Evolutionary conservation across 257 asterid genomes (phyloP).

Genomic region (Verbena officinalis): DNA sequence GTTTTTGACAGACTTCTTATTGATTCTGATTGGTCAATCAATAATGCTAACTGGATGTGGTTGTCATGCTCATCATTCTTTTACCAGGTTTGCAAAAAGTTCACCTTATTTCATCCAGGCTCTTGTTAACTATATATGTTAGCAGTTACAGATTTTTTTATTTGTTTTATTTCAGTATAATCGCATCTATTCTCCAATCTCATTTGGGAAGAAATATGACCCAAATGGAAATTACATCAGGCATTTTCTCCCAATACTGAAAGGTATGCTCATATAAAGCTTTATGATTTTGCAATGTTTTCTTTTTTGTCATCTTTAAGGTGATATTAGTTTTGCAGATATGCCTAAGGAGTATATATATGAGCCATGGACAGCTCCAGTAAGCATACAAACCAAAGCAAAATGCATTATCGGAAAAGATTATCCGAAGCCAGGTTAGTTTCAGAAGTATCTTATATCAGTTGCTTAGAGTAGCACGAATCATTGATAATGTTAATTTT

Average conservation of each 20-base stretch:
- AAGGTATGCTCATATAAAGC: conserved; percentile 51
- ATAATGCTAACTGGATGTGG: conserved; percentile 97
- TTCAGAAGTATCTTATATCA: neutral
- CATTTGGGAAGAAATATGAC: conserved; percentile 94
- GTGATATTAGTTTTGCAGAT: conserved; percentile 50
- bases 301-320: conserved; percentile 17
- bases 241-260: conserved; percentile 86
- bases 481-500: neutral
- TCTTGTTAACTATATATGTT: conserved; percentile 9
- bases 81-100: conserved; percentile 65
- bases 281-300: conserved; percentile 16
- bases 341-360: conserved; percentile 97
- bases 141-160: neutral
- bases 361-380: conserved; percentile 97
- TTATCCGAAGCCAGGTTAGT: conserved; percentile 94
- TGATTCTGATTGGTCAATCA: conserved; percentile 96
- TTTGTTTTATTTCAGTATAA: conserved; percentile 62
- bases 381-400: conserved; percentile 76
- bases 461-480: neutral
- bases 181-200: conserved; percentile 87
- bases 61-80: conserved; percentile 95
- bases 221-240: conserved; percentile 78
- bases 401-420: conserved; percentile 85
- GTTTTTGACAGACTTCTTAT: conserved; percentile 92
- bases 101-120: conserved; percentile 6